Base-by-base conservation (phyloP, 1,139 yeast genomes). In the Diutina sp. region DNA sequence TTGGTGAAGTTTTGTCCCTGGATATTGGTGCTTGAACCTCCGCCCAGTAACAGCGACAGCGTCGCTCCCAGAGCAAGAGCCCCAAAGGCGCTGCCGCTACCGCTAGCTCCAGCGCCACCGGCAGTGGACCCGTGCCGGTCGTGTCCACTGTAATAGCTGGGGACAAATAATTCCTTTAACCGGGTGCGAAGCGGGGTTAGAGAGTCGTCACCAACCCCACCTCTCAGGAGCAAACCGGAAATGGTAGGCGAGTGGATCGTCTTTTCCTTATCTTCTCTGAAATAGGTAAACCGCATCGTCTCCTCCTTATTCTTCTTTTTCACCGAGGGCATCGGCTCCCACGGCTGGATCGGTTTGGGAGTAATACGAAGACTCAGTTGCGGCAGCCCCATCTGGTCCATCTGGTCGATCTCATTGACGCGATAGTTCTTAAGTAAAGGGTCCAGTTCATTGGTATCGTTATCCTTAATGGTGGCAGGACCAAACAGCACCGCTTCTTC, bases 241-340 rank as follows among this genome's bases (percentile, higher is more conserved):
- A 93, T 83, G 4, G 87, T 85, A 1, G 97, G 93, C 0, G 97
- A 83, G 68, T 93, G 98, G 16, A 93, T 83, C 0, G 99, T 93
- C 16, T 90, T 83, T 21, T 86, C 88, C 62, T 93, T 72, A 64
- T 90, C 96, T 62, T 91, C 97, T 61, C 98, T 77, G 69, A 93
- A 93, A 66, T 91, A 93, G 0, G 98, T 90, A 71, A 88, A 93
- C 60, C 99, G 63, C 58, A 50, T 30, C 2, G 38, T 5, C 6
- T 14, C 73, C 6, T 14, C 73, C 73, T n/a, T 67, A 58, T 2
- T 68, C 67, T 52, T 66, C 51, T 61, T 60, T 32, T 58, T 53
- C 46, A 57, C 57, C 44, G 48, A 62, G 2, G 51, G 41, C 9
- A 50, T 28, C 55, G 46, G 54, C 58, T 83, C 86, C 90, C 95